phyloP scores from a whole-genome alignment of 148 eudicot genomes.

The Fagopyrum tataricum region DNA sequence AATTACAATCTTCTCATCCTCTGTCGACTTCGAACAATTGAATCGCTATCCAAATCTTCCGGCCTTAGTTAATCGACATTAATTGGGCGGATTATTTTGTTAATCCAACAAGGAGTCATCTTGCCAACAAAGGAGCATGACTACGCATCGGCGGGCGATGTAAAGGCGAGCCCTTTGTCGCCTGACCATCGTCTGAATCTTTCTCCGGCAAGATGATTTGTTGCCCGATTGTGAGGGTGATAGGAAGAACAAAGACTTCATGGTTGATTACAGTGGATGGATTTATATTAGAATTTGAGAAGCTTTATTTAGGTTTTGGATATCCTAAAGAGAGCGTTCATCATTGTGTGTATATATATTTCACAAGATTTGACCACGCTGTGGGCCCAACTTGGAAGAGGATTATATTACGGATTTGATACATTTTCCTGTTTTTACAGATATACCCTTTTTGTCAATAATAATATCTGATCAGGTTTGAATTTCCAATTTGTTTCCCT shows the following conservation, averaged over 20 bases:
- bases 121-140: conserved; percentile 71
- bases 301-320: background rate
- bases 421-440: background rate
- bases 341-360: background rate
- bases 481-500: no score
- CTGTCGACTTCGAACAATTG: no score
- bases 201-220: conserved; percentile 18
- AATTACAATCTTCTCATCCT: background rate
- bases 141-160: conserved; percentile 51
- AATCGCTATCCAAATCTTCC: background rate
- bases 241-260: background rate
- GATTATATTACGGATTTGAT: background rate
- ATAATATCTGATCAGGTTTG: no score
- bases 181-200: conserved; percentile 36
- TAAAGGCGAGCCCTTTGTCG: conserved; percentile 59
- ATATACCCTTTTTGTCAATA: background rate
- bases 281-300: background rate
- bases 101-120: conserved; percentile 24
- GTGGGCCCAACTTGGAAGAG: background rate
- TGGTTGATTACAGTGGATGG: background rate
- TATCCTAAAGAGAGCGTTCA: background rate
- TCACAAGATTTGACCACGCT: background rate
- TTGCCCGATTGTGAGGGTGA: background rate
- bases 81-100: background rate
- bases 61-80: background rate